Evolutionary conservation across 371 early-diverging fungal species (phyloP).

Genomic region (Mucor indicus): DNA sequence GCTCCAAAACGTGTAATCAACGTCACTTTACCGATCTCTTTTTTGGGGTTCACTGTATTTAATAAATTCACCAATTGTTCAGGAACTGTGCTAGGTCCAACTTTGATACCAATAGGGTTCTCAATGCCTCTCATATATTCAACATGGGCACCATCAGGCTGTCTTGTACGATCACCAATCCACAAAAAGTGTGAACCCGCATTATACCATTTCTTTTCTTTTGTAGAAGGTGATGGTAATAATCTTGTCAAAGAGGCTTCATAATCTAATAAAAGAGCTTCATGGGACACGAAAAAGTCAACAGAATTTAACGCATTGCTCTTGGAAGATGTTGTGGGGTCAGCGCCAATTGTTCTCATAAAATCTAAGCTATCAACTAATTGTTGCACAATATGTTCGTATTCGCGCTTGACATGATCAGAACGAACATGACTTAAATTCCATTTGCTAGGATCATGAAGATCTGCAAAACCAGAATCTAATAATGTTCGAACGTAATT

Average conservation of each 20-base stretch:
- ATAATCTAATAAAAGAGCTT: conserved; percentile 91
- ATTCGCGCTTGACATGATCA: conserved; percentile 77
- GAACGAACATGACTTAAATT: conserved; percentile 87
- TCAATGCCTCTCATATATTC: conserved; percentile 94
- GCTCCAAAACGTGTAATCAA: conserved; percentile 94
- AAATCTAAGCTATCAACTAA: conserved; percentile 88
- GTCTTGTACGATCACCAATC: conserved; percentile 97
- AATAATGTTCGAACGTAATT: conserved; percentile 92
- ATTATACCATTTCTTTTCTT: conserved; percentile 51
- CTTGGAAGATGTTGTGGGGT: conserved; percentile 22
- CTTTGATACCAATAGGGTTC: conserved; percentile 97
- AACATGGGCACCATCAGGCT: conserved; percentile 92
- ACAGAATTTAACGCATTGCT: conserved; percentile 56
- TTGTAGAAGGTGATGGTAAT: conserved; percentile 41
- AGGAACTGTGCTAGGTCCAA: conserved; percentile 89
- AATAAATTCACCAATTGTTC: conserved; percentile 79
- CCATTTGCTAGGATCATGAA: conserved; percentile 90
- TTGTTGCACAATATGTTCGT: conserved; percentile 84
- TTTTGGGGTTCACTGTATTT: conserved; percentile 82
- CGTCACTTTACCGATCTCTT: conserved; percentile 89
- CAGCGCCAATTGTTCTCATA: conserved; percentile 89
- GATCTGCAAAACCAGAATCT: conserved; percentile 80
- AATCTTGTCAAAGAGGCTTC: conserved; percentile 81
- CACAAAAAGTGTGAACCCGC: conserved; percentile 92
- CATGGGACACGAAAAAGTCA: conserved; percentile 93